Conservation (phyloP, 2,329 filamentous ascomycete species). For the Raffaelea ambrosiae region DNA sequence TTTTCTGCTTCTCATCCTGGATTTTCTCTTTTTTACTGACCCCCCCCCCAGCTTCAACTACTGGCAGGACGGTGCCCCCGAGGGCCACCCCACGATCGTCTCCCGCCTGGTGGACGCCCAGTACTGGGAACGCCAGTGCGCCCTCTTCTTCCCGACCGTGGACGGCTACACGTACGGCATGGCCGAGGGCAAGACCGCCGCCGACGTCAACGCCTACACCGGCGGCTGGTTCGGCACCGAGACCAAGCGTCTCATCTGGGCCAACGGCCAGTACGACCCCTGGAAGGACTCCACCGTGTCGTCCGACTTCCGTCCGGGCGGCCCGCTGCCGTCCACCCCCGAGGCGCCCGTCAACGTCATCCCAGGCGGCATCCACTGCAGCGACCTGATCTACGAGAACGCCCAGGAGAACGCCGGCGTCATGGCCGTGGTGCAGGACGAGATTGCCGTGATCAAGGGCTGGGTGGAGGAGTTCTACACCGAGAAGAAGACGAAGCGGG, state of each 20-base stretch:
- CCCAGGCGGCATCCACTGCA: slow-evolving; percentile 29
- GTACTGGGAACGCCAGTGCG: slow-evolving; percentile 35
- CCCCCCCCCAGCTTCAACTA: slow-evolving; percentile 23
- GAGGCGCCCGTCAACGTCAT: slow-evolving; percentile 25
- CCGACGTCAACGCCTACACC: slow-evolving; percentile 27
- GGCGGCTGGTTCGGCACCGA: slow-evolving; percentile 32
- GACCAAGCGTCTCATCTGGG: slow-evolving; percentile 29
- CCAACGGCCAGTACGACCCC: slow-evolving; percentile 31
- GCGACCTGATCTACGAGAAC: slow-evolving; percentile 33
- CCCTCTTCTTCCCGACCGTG: slow-evolving; percentile 32
- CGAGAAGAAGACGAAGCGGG: slow-evolving; percentile 1
- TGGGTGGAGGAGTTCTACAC: slow-evolving; percentile 46
- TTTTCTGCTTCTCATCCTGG: no score
- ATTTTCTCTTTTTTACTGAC: no score
- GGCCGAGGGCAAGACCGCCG: slow-evolving; percentile 21
- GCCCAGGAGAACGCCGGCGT: slow-evolving; percentile 40
- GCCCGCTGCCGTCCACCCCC: slow-evolving; percentile 24
- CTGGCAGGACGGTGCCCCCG: slow-evolving; percentile 37
- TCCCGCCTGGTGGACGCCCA: slow-evolving; percentile 25
- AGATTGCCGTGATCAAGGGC: slow-evolving; percentile 39
- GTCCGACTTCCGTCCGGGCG: slow-evolving; percentile 27
- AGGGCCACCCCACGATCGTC: slow-evolving; percentile 28
- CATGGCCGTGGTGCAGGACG: slow-evolving; percentile 38
- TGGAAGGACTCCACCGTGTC: slow-evolving; percentile 31
- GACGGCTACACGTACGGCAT: slow-evolving; percentile 24